A percentile compares a stretch with the other conserved stretches of the same genome.
phyloP scores from a whole-genome alignment of 257 asterid species.

The Ilex asprella region DNA sequence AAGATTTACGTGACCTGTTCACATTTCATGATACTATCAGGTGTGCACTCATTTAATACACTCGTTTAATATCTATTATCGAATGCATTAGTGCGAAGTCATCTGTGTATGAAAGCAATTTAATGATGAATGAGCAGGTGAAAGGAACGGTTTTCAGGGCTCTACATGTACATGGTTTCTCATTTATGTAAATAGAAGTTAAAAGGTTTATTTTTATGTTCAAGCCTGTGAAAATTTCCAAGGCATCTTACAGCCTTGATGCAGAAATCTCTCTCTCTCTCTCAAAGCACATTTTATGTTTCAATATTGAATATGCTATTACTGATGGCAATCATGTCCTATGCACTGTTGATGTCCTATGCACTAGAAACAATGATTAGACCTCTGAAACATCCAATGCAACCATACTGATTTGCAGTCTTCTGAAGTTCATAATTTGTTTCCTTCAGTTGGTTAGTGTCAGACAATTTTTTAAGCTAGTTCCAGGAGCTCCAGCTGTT shows the following conservation, averaged over 20 bases:
- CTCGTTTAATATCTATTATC: conserved; percentile 12
- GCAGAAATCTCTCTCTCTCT: neutral
- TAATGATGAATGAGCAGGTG: neutral
- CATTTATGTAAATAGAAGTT: neutral
- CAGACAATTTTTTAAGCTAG: neutral
- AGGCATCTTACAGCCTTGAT: neutral
- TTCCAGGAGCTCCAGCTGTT: too few species aligned
- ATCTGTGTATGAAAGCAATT: neutral
- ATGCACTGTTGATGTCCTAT: neutral
- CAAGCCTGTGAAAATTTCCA: neutral
- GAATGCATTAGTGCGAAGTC: conserved; percentile 3
- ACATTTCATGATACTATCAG: conserved; percentile 65
- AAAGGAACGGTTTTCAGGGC: neutral
- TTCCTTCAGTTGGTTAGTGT: neutral
- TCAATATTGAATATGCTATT: neutral
- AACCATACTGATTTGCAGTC: neutral
- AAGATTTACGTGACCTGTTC: conserved; percentile 92
- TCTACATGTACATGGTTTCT: neutral
- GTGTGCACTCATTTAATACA: conserved; percentile 34
- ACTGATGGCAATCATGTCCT: too few species aligned
- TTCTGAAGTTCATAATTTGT: neutral
- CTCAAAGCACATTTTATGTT: neutral
- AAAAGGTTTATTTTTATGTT: neutral
- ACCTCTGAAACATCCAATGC: neutral
- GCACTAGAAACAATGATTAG: neutral